Base-by-base conservation (phyloP, 2,329 filamentous ascomycete genomes). In the Stemphylium beticola region DNA sequence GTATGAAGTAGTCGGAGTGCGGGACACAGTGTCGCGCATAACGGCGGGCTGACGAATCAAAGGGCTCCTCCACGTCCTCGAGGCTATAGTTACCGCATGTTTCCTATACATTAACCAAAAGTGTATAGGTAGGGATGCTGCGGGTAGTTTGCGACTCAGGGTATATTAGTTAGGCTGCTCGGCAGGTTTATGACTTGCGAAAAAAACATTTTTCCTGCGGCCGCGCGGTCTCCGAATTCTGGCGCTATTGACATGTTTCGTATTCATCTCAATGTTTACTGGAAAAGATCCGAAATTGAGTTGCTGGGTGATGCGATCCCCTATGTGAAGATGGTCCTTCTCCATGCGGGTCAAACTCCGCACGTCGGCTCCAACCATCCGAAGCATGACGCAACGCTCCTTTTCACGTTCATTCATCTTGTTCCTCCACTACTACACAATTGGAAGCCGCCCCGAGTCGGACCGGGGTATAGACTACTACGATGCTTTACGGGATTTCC, bases 1-100 rank as follows among this genome's bases (percentile, higher is more conserved):
- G 61, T 66, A 64, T 69, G 65, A 57, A 24, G 29, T 22, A 15
- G 24, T 29, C 32, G 18, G 22, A 9, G 15, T 36, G n/a, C 29
- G 12, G 10, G 32, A 31, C 20, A 5, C 24, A 11, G 2, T 24
- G 2, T 5, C 20, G 32, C n/a, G 12, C 11, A 11, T n/a, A 41
- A 37, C 24, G 37, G 11, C 11, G 10, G 49, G 14, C 37, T 41
- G 31, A 53, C 48, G 20, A 32, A 29, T 38, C 37, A 2, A 44
- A 52, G 49, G 31, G 8, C n/a, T 37, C 34, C 11, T 17, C 12
- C 33, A n/a, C 5, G 8, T 20, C 48, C 20, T 46, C 48, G 48
- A 52, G 15, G 15, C 26, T 55, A 11, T 55, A 55, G 29, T 29
- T 11, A 11, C 10, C 20, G 20, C 20, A 31, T 15, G 22, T 18